Evolutionary conservation across 768 basidiomycete species (phyloP).

Genomic region (Kwoniella sp.): DNA sequence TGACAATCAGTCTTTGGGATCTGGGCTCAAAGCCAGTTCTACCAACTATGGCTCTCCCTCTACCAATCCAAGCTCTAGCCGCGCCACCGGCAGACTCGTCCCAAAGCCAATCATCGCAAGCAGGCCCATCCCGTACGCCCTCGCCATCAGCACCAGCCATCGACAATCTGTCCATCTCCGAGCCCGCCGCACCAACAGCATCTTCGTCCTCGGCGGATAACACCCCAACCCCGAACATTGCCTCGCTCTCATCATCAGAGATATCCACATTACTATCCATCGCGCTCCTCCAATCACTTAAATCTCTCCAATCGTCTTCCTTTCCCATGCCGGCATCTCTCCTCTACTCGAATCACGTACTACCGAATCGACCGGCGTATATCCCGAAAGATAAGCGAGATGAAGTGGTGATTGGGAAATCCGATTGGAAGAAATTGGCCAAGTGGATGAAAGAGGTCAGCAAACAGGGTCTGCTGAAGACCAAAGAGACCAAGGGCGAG

Average conservation of each 20-base stretch:
- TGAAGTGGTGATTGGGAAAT: constrained; percentile 66
- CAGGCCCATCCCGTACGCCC: constrained; percentile 13
- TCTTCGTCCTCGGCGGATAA: constrained; percentile 6
- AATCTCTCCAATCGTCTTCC: constrained; percentile 59
- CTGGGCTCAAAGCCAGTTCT: constrained; percentile 42
- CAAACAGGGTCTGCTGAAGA: constrained; percentile 70
- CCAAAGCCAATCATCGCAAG: background rate
- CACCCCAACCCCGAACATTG: background rate
- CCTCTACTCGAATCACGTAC: constrained; percentile 74
- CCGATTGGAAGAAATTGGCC: constrained; percentile 75
- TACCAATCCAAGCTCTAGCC: constrained; percentile 33
- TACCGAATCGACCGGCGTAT: constrained; percentile 77
- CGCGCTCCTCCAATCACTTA: constrained; percentile 42
- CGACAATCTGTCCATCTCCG: constrained; percentile 7
- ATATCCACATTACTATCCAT: constrained; percentile 41
- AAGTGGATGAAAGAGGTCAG: constrained; percentile 77
- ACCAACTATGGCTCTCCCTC: constrained; percentile 24
- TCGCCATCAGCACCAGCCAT: constrained; percentile 13
- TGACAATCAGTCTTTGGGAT: constrained; percentile 46
- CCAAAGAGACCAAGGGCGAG: constrained; percentile 64
- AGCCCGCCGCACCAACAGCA: constrained; percentile 1
- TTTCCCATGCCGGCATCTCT: constrained; percentile 77
- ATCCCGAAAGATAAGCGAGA: constrained; percentile 56
- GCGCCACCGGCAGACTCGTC: constrained; percentile 20
- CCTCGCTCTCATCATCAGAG: constrained; percentile 26